A percentile compares a stretch with the other conserved stretches of the same genome.
Evolutionary conservation across 2,329 filamentous ascomycete species (phyloP).

Genomic region (Sclerotinia subarctica): DNA sequence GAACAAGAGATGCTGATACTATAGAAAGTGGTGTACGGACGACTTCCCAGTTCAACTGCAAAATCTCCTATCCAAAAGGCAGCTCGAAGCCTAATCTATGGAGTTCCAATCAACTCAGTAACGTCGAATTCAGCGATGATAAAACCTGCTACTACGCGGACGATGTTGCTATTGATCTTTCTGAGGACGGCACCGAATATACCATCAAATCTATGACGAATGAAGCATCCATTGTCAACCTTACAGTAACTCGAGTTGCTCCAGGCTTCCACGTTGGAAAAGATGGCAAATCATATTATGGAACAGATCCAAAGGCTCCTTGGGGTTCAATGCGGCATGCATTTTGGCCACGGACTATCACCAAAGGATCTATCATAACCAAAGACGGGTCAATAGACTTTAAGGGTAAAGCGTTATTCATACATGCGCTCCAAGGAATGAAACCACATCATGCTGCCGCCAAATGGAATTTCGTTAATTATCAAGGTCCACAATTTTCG

Average conservation of each 20-base stretch:
- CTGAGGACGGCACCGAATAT: conserved; percentile 77
- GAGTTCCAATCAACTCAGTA: conserved; percentile 74
- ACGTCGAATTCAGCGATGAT: conserved; percentile 81
- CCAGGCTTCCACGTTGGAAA: conserved; percentile 84
- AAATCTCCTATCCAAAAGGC: conserved; percentile 74
- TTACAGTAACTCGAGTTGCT: conserved; percentile 71
- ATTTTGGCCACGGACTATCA: conserved; percentile 87
- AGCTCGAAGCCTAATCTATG: conserved; percentile 72
- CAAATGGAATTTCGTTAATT: conserved; percentile 90
- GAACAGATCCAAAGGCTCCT: conserved; percentile 78
- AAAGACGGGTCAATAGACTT: conserved; percentile 78
- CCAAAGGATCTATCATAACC: conserved; percentile 81
- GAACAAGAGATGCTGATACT: conserved; percentile 31
- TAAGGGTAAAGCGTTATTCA: conserved; percentile 74
- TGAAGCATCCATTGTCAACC: conserved; percentile 74
- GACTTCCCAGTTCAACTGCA: conserved; percentile 90
- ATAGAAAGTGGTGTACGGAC: conserved; percentile 73
- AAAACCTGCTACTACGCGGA: conserved; percentile 82
- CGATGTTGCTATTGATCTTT: conserved; percentile 79
- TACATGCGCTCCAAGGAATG: conserved; percentile 92
- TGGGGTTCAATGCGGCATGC: conserved; percentile 92
- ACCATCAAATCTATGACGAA: conserved; percentile 89
- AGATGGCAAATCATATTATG: conserved; percentile 79
- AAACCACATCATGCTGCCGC: conserved; percentile 95
- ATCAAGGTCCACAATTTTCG: conserved; percentile 82